These are phyloP conservation scores for Calonectria naviculata DNA, from an alignment of 2,329 filamentous ascomycete species.

Conservation along the genomic window DNA sequence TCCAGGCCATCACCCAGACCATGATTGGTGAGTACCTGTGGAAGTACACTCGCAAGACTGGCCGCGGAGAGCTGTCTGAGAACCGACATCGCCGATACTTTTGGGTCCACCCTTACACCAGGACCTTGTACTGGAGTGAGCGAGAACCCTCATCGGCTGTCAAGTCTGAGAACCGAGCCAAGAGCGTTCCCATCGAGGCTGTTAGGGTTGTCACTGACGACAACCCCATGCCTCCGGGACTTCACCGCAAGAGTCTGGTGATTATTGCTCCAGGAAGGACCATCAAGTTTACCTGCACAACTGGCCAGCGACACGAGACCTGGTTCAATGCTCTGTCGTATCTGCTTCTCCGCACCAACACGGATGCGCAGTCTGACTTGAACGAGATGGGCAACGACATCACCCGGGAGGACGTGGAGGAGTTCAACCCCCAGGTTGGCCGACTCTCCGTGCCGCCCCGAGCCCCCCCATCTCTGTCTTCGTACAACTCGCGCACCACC, in stretches of 20 bases:
- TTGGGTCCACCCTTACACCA: constrained; percentile 98
- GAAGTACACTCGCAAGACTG: constrained; percentile 98
- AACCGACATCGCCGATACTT: constrained; percentile 96
- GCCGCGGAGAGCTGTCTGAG: constrained; percentile 87
- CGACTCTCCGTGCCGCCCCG: constrained; percentile 55
- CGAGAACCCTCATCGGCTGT: constrained; percentile 84
- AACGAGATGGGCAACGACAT: constrained; percentile 69
- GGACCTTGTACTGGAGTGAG: constrained; percentile 97
- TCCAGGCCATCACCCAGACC: constrained; percentile 98
- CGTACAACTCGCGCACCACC: constrained; percentile 81
- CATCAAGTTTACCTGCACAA: constrained; percentile 94
- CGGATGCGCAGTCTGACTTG: constrained; percentile 70
- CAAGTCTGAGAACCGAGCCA: constrained; percentile 79
- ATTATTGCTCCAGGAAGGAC: constrained; percentile 89
- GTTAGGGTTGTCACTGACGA: constrained; percentile 93
- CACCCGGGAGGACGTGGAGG: constrained; percentile 73
- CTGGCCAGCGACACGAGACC: constrained; percentile 93
- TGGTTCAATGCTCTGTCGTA: constrained; percentile 99
- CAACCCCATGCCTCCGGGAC: constrained; percentile 93
- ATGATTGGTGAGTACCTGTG: constrained; percentile 99
- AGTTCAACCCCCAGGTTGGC: constrained; percentile 80
- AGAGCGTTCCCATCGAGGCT: constrained; percentile 94
- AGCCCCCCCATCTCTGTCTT: constrained; percentile 76
- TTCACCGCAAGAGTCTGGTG: constrained; percentile 93
- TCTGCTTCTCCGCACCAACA: constrained; percentile 80